Conservation (phyloP, 2,329 filamentous ascomycete species). For the Sporothrix luriei region DNA sequence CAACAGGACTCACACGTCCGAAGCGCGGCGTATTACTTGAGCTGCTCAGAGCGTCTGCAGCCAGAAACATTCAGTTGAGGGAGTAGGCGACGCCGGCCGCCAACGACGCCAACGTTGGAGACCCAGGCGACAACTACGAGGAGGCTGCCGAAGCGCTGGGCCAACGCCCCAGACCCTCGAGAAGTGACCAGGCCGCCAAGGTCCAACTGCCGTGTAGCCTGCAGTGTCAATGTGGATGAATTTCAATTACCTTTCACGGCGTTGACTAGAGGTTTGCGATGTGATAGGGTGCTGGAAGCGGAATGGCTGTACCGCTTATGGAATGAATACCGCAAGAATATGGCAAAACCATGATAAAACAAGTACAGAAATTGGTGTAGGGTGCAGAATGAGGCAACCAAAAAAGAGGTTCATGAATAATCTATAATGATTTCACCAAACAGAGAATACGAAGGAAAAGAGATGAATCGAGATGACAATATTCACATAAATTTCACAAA, state of each 20-base stretch:
- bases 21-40: not conserved
- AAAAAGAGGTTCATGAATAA: too few species aligned
- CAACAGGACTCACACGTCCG: not conserved
- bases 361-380: too few species aligned
- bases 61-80: too few species aligned
- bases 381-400: too few species aligned
- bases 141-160: constrained; percentile 16
- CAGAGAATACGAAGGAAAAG: too few species aligned
- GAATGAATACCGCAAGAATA: too few species aligned
- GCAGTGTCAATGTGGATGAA: not conserved
- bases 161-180: constrained; percentile 20
- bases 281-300: too few species aligned
- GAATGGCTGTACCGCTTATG: too few species aligned
- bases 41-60: not conserved
- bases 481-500: too few species aligned
- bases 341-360: too few species aligned
- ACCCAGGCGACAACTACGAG: constrained; percentile 23
- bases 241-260: constrained; percentile 1
- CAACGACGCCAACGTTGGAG: constrained; percentile 28
- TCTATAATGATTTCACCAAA: too few species aligned
- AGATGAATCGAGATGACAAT: too few species aligned
- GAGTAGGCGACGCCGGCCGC: constrained; percentile 26
- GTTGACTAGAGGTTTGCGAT: not conserved
- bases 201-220: constrained; percentile 21
- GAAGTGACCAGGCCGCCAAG: constrained; percentile 12